Percentiles rank a stretch among this genome's conserved stretches.
Conservation (phyloP, 176 grass and related monocot genomes). For the Aegilops umbellulata region DNA sequence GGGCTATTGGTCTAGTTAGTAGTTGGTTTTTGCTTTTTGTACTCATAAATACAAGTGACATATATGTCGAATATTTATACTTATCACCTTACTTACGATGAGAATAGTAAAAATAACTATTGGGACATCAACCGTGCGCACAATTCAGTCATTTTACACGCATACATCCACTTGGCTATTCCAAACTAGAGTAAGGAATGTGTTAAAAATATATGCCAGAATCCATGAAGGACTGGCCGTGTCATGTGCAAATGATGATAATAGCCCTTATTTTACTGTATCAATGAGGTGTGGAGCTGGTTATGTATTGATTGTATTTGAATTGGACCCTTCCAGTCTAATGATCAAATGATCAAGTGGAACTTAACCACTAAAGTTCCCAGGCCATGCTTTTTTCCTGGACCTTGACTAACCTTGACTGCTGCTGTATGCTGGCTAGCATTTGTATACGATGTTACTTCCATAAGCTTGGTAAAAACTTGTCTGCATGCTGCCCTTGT, state of each 20-base stretch:
- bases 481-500: not conserved
- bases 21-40: not conserved
- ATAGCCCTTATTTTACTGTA: not conserved
- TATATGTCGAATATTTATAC: not conserved
- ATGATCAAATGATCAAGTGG: not conserved
- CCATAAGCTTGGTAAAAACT: not conserved
- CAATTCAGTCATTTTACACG: not conserved
- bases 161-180: not conserved
- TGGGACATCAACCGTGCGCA: not conserved
- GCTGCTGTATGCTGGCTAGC: no score
- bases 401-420: not conserved
- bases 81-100: no score
- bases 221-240: not conserved
- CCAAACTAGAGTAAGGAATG: not conserved
- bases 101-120: not conserved
- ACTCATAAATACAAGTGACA: not conserved
- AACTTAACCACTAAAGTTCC: not conserved
- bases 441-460: no score
- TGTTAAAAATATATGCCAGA: not conserved
- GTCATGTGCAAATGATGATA: not conserved
- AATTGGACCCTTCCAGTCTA: not conserved
- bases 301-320: not conserved
- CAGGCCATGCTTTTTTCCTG: not conserved
- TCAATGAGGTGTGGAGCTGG: not conserved
- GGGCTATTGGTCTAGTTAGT: not conserved